A percentile compares a stretch with the other conserved stretches of the same genome.
phyloP scores from a whole-genome alignment of 768 basidiomycete genomes.

The Floccularia luteovirens region DNA sequence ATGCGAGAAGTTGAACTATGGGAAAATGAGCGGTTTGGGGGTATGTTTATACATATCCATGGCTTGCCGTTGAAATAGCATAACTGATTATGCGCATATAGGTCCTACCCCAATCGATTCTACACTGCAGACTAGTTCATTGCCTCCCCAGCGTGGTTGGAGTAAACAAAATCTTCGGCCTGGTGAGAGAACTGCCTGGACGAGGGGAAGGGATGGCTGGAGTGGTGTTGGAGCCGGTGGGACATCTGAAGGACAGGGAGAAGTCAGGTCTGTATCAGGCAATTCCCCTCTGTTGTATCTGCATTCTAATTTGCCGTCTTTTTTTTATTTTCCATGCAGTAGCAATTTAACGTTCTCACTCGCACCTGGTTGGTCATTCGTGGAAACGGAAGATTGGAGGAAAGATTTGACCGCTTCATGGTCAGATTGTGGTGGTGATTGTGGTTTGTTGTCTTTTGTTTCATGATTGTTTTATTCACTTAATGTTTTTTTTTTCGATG shows the following conservation, averaged over 20 bases:
- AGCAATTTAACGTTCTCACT: conserved; percentile 79
- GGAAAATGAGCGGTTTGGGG: conserved; percentile 69
- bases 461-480: neutral
- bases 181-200: conserved; percentile 59
- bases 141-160: conserved; percentile 22
- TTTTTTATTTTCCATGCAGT: conserved; percentile 24
- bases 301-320: no score
- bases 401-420: conserved; percentile 54
- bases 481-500: neutral
- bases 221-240: conserved; percentile 42
- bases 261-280: conserved; percentile 60
- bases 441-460: conserved; percentile 10
- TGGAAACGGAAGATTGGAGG: conserved; percentile 74
- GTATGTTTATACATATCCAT: neutral
- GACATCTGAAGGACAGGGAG: conserved; percentile 32
- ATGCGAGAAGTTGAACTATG: conserved; percentile 66
- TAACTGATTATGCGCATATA: no score
- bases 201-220: conserved; percentile 66
- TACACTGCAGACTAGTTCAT: conserved; percentile 2
- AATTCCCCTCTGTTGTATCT: no score
- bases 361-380: conserved; percentile 66
- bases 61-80: no score
- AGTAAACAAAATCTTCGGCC: conserved; percentile 32
- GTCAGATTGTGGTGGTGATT: conserved; percentile 32
- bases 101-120: no score